Conservation (phyloP, 1,284 basidiomycete genomes). For the Farysia itapuensis region DNA sequence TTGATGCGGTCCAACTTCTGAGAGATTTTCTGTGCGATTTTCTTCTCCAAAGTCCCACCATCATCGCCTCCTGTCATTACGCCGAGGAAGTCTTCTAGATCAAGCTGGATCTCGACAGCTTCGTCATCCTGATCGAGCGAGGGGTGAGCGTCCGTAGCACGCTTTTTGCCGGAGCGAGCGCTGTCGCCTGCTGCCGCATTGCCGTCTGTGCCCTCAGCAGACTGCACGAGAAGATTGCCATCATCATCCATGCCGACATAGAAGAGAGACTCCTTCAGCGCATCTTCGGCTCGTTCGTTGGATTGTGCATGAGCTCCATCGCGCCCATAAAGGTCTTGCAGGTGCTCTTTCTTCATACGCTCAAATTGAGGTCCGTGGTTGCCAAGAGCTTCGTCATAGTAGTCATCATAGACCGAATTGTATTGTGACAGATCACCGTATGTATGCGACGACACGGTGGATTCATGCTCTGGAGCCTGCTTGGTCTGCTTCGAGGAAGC, state of each 20-base stretch:
- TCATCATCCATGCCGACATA: constrained; percentile 18
- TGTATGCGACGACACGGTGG: constrained; percentile 12
- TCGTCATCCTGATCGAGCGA: constrained; percentile 1
- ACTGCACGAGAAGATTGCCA: constrained; percentile 9
- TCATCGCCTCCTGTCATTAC: constrained; percentile 11
- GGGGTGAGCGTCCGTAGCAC: not conserved
- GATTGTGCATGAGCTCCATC: not conserved
- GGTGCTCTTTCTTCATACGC: constrained; percentile 1
- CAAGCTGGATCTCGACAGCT: constrained; percentile 18
- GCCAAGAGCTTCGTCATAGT: constrained; percentile 29
- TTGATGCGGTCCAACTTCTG: constrained; percentile 5
- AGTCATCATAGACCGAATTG: constrained; percentile 34
- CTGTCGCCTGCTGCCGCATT: not conserved
- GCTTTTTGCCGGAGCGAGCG: not conserved
- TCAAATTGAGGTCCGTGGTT: constrained; percentile 14
- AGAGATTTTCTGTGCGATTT: constrained; percentile 20
- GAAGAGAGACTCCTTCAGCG: constrained; percentile 6
- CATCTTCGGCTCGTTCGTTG: not conserved
- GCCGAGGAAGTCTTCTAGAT: constrained; percentile 18
- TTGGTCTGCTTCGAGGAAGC: not conserved
- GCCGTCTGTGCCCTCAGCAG: not conserved
- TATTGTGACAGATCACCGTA: constrained; percentile 30
- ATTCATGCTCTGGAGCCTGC: not conserved
- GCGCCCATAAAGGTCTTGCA: not conserved
- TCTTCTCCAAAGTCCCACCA: constrained; percentile 7